These are phyloP conservation scores for Moesziomyces antarcticus DNA, from an alignment of 1,284 basidiomycete genomes.

Conservation along the genomic window DNA sequence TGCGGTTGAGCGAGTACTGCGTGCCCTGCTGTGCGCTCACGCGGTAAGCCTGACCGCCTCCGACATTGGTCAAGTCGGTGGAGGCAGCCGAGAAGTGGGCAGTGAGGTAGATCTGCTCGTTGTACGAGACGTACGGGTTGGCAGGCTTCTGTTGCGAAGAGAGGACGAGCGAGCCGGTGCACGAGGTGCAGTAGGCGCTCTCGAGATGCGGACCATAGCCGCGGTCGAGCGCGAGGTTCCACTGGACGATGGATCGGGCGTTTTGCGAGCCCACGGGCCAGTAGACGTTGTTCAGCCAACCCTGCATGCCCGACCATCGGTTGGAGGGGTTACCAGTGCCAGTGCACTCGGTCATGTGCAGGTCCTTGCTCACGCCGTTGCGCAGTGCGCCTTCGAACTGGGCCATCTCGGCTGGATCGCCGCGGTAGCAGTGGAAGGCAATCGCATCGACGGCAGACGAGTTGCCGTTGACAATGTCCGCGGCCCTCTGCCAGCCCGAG, in stretches of 20 bases:
- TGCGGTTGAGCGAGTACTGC: slow-evolving; percentile 9
- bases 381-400: slow-evolving; percentile 18
- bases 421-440: slow-evolving; percentile 60
- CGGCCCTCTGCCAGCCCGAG: slow-evolving; percentile 30
- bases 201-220: slow-evolving; percentile 44
- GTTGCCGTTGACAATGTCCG: slow-evolving; percentile 44
- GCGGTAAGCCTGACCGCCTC: slow-evolving; percentile 39
- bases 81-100: slow-evolving; percentile 41
- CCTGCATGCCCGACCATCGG: slow-evolving; percentile 37
- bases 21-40: slow-evolving; percentile 14
- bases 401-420: slow-evolving; percentile 35
- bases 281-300: slow-evolving; percentile 49
- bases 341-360: slow-evolving; percentile 56
- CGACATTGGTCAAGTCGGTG: slow-evolving; percentile 42
- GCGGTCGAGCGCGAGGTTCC: slow-evolving; percentile 53
- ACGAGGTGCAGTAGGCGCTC: slow-evolving; percentile 40
- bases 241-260: slow-evolving; percentile 33
- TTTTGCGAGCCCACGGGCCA: slow-evolving; percentile 40
- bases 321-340: slow-evolving; percentile 21
- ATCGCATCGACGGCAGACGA: slow-evolving; percentile 44
- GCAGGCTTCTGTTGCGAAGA: slow-evolving; percentile 25
- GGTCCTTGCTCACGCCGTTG: slow-evolving; percentile 20
- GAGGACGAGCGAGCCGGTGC: slow-evolving; percentile 44
- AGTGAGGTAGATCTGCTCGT: slow-evolving; percentile 48
- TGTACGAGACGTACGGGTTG: slow-evolving; percentile 29